Conservation (phyloP, 2,329 filamentous ascomycete species). For the Phoma sp. region DNA sequence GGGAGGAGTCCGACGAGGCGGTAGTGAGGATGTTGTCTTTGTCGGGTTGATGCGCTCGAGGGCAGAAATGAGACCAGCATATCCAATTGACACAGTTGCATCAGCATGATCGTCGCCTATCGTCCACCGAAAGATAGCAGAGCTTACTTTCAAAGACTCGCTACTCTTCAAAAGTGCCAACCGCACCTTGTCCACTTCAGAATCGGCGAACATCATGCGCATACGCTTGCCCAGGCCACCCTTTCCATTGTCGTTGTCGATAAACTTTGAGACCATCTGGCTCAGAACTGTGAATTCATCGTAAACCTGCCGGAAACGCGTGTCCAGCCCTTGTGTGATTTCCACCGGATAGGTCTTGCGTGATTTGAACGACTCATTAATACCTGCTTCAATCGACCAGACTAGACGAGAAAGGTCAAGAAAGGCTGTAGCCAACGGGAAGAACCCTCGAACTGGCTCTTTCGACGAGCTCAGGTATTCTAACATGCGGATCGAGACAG, state of each 20-base stretch:
- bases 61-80: slow-evolving; percentile 69
- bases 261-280: slow-evolving; percentile 64
- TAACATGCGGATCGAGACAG: slow-evolving; percentile 58
- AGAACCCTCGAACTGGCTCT: slow-evolving; percentile 49
- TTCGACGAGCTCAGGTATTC: slow-evolving; percentile 44
- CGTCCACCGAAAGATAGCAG: slow-evolving; percentile 69
- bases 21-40: slow-evolving; percentile 28
- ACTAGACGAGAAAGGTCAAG: slow-evolving; percentile 70
- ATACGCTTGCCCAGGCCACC: slow-evolving; percentile 67
- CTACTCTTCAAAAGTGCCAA: slow-evolving; percentile 63
- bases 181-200: slow-evolving; percentile 66
- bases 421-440: slow-evolving; percentile 68
- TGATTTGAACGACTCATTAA: slow-evolving; percentile 53
- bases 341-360: slow-evolving; percentile 63
- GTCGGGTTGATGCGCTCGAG: slow-evolving; percentile 59
- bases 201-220: slow-evolving; percentile 59
- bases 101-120: slow-evolving; percentile 64
- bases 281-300: slow-evolving; percentile 68
- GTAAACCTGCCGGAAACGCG: slow-evolving; percentile 66
- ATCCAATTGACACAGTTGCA: slow-evolving; percentile 70
- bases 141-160: slow-evolving; percentile 68
- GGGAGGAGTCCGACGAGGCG: slow-evolving; percentile 37
- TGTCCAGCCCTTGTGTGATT: slow-evolving; percentile 66
- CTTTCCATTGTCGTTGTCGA: slow-evolving; percentile 65
- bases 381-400: slow-evolving; percentile 70